Evolutionary conservation across 202 grass and related monocot genomes (phyloP).

Genomic region (Sporobolus alterniflorus): DNA sequence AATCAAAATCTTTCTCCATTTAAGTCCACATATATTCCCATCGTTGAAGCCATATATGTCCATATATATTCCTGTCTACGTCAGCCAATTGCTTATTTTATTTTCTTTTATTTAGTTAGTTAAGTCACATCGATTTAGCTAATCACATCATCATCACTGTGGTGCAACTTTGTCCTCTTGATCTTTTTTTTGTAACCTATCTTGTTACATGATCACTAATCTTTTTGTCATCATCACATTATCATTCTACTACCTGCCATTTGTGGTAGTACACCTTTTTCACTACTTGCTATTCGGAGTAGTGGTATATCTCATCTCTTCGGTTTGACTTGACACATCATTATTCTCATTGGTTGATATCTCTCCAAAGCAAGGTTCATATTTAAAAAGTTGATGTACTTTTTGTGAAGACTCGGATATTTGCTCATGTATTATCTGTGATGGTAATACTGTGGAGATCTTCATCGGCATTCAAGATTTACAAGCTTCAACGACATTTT

Average conservation of each 20-base stretch:
- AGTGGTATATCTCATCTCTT: not conserved
- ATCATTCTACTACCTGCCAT: not conserved
- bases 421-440: no score
- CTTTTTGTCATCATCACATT: not conserved
- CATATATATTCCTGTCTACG: no score
- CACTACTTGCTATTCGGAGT: no score
- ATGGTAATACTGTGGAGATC: no score
- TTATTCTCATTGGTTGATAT: not conserved
- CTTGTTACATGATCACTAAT: not conserved
- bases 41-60: no score
- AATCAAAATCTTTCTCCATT: no score
- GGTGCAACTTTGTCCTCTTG: not conserved
- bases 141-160: not conserved
- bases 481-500: no score
- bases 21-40: no score
- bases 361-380: not conserved
- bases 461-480: no score
- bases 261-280: no score
- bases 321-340: not conserved
- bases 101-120: no score
- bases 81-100: no score
- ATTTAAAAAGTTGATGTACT: not conserved
- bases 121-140: not conserved
- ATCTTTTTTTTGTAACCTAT: not conserved
- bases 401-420: not conserved